Evolutionary conservation across 176 grass and related monocot genomes (phyloP).

Genomic region (Ensete ventricosum): DNA sequence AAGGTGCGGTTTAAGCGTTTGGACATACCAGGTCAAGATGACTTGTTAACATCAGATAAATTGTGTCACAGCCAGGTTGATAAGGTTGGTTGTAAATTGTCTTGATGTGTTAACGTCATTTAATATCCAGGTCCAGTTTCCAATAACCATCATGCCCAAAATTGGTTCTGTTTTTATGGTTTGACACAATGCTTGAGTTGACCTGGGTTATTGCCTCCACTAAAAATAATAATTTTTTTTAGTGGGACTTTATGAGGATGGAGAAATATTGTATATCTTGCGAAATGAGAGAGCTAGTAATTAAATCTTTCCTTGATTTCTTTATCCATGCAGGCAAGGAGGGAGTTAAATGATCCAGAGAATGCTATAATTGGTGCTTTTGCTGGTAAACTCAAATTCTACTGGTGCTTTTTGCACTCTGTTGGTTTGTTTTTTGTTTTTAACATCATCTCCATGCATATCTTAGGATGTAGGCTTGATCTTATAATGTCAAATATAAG

Average conservation of each 20-base stretch:
- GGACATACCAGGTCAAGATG: not conserved
- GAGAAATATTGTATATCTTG: not conserved
- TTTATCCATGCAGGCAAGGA: constrained; percentile 41
- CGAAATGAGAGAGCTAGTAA: not conserved
- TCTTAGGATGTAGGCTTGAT: not conserved
- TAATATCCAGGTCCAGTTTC: not conserved
- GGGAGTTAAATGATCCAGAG: constrained; percentile 88
- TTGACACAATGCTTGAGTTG: not conserved
- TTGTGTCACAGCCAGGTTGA: not conserved
- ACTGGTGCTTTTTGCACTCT: not conserved
- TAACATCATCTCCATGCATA: not conserved
- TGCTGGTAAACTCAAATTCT: constrained; percentile 44
- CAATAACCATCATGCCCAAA: not conserved
- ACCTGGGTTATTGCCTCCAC: not conserved
- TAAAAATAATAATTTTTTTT: not conserved
- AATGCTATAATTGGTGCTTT: constrained; percentile 96
- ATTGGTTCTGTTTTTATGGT: not conserved
- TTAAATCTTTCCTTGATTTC: not conserved
- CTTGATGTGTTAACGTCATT: not conserved
- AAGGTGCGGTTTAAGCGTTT: too few species aligned
- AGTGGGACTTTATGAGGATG: not conserved
- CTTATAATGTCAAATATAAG: not conserved
- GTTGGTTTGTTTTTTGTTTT: not conserved
- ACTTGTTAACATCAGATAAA: not conserved
- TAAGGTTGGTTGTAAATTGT: too few species aligned